Percentiles rank a stretch among this genome's conserved stretches.
These are phyloP conservation scores for Wakefieldia striispora DNA, from an alignment of 768 basidiomycete species.

Conservation along the genomic window DNA sequence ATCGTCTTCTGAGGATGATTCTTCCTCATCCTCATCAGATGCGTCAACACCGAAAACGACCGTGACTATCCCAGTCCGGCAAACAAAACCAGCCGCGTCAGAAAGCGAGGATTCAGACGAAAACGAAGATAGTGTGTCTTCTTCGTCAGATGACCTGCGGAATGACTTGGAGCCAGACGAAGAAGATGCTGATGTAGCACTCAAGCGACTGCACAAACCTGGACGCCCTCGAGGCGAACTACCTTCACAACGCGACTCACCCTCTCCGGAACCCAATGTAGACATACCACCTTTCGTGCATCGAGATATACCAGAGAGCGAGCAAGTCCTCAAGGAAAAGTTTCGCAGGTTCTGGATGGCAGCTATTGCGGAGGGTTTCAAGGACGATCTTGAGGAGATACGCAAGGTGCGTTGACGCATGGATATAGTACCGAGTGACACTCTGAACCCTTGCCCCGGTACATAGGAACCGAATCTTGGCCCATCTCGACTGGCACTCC, in stretches of 20 bases:
- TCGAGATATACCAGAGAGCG: conserved; percentile 37
- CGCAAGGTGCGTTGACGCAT: conserved; percentile 55
- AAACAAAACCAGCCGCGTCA: not conserved
- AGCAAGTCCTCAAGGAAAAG: conserved; percentile 56
- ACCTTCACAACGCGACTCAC: conserved; percentile 20
- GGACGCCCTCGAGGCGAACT: not conserved
- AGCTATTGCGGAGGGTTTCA: conserved; percentile 77
- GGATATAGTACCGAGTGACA: too few relatives aligned
- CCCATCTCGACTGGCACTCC: conserved; percentile 61
- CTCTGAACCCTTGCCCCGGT: too few relatives aligned
- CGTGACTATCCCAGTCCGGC: conserved; percentile 8
- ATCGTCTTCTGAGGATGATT: conserved; percentile 38
- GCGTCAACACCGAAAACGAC: conserved; percentile 7
- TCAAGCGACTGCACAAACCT: not conserved
- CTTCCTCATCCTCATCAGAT: conserved; percentile 22
- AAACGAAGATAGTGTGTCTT: conserved; percentile 10
- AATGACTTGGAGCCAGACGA: conserved; percentile 3
- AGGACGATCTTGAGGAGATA: conserved; percentile 79
- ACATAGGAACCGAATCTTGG: conserved; percentile 65
- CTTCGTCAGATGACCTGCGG: conserved; percentile 18
- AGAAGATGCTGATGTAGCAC: not conserved
- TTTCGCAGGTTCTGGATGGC: conserved; percentile 90
- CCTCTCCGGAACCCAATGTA: conserved; percentile 19
- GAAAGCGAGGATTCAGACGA: conserved; percentile 2
- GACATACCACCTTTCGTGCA: conserved; percentile 61